A percentile compares a stretch with the other conserved stretches of the same genome.
These are phyloP conservation scores for Boletus smithii DNA, from an alignment of 1,284 basidiomycete genomes.

Conservation along the genomic window DNA sequence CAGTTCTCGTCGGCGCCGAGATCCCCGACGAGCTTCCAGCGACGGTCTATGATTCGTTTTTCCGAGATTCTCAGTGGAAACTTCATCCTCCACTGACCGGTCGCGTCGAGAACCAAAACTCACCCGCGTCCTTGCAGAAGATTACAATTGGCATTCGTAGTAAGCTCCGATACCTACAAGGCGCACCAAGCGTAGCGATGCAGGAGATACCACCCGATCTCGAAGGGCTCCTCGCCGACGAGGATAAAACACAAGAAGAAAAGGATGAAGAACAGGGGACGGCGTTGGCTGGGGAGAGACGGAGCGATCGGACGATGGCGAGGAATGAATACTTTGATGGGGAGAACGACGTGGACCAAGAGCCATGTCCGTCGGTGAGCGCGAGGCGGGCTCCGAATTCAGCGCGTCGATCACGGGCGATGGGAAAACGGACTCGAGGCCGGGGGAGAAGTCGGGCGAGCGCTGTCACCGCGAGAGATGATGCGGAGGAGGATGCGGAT, in stretches of 20 bases:
- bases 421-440: constrained; percentile 31
- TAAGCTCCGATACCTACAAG: constrained; percentile 90
- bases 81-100: constrained; percentile 91
- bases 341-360: constrained; percentile 62
- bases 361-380: constrained; percentile 30
- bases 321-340: constrained; percentile 73
- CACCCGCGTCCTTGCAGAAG: constrained; percentile 76
- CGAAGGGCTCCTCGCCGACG: constrained; percentile 74
- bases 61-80: constrained; percentile 86
- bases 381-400: constrained; percentile 14
- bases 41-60: constrained; percentile 93
- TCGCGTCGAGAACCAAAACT: constrained; percentile 91
- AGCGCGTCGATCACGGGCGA: constrained; percentile 30
- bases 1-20: constrained; percentile 82
- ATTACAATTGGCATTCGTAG: constrained; percentile 86
- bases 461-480: constrained; percentile 16
- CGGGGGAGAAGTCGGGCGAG: constrained; percentile 26
- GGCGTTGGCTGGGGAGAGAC: constrained; percentile 54
- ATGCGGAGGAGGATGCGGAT: constrained; percentile 26
- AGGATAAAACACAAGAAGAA: constrained; percentile 72
- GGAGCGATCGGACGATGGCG: constrained; percentile 48
- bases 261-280: constrained; percentile 64
- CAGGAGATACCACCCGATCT: constrained; percentile 94
- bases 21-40: constrained; percentile 85
- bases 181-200: constrained; percentile 95